These are phyloP conservation scores for Psilocybe subaeruginosa DNA, from an alignment of 768 basidiomycete genomes.

Conservation along the genomic window DNA sequence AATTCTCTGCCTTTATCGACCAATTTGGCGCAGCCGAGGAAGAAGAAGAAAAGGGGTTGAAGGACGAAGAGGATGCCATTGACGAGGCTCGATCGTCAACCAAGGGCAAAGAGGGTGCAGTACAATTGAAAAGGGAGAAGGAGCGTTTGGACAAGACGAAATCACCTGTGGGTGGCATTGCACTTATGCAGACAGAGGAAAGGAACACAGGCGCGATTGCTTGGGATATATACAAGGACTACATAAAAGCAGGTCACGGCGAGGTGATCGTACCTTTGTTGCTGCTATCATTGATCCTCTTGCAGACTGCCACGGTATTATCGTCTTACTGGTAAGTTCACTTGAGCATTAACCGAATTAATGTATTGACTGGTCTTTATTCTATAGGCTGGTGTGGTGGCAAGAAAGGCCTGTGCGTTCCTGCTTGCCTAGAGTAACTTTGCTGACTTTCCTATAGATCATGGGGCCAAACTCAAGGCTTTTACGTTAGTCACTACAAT, in stretches of 20 bases:
- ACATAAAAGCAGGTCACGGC: constrained; percentile 74
- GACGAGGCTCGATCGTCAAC: constrained; percentile 32
- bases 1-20: constrained; percentile 72
- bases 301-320: constrained; percentile 75
- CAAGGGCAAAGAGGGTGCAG: constrained; percentile 36
- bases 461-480: constrained; percentile 61
- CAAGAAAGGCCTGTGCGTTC: constrained; percentile 51
- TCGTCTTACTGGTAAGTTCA: constrained; percentile 69
- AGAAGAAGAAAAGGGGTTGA: constrained; percentile 47
- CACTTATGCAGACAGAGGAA: constrained; percentile 85
- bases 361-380: not conserved
- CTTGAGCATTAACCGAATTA: not conserved
- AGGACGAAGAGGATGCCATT: constrained; percentile 44
- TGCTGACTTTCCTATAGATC: constrained; percentile 35
- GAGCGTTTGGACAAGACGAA: constrained; percentile 44
- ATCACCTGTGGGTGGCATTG: constrained; percentile 44
- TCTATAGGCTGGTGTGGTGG: constrained; percentile 81
- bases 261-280: constrained; percentile 65
- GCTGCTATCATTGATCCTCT: constrained; percentile 57
- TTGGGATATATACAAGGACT: constrained; percentile 56
- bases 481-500: constrained; percentile 58
- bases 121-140: constrained; percentile 46
- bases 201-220: constrained; percentile 76
- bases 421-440: constrained; percentile 9
- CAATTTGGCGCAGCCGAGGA: constrained; percentile 80